Evolutionary conservation across 805 yeast genomes (phyloP), one percentile per base, ranked within the genome.

Genomic region (Yarrowia phangngaensis): DNA sequence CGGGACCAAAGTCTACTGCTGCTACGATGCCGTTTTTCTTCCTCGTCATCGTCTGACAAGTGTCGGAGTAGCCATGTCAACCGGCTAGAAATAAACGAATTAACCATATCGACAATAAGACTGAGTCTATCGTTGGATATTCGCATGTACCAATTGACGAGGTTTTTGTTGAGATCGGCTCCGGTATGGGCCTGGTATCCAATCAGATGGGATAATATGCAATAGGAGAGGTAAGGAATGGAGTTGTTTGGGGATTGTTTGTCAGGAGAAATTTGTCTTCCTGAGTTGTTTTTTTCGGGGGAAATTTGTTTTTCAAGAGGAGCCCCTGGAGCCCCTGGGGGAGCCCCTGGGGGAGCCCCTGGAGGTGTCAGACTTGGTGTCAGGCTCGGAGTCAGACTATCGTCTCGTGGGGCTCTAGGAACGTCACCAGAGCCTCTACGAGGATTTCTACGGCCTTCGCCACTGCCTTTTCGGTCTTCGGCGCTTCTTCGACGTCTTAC

Each of bases 111-210:
- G 4, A 38, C 45, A 8, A 38, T 24, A 6, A 38, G 45, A 9
- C 24, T 9, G 14, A 38, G 27, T 24, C 45, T 22, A 20, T 38
- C 45, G 1, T 24, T 27, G 32, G 45, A 38, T 13, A 26, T 14
- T 2, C 45, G 16, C 45, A 38, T 27, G 16, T 38, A 38, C 45
- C 45, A 38, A 32, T 38, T 38, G 19, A 38, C 45, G 7, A 38
- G 23, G 45, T 38, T 38, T n/a, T 38, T 38, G 45, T 38, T 38
- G 45, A 38, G 45, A n/a, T 17, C 45, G 4, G 45, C 23, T 4
- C 45, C 45, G 3, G 45, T 27, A 22, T 38, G 45, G 6, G 45
- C 45, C 8, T 38, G 45, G 26, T 38, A 38, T 7, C 45, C 45
- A 4, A 38, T 38, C 3, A 38, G 45, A 11, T 38, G 45, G 6